These are phyloP conservation scores for Magnaporthiopsis rhizophila DNA, from an alignment of 2,329 filamentous ascomycete species.

Conservation along the genomic window DNA sequence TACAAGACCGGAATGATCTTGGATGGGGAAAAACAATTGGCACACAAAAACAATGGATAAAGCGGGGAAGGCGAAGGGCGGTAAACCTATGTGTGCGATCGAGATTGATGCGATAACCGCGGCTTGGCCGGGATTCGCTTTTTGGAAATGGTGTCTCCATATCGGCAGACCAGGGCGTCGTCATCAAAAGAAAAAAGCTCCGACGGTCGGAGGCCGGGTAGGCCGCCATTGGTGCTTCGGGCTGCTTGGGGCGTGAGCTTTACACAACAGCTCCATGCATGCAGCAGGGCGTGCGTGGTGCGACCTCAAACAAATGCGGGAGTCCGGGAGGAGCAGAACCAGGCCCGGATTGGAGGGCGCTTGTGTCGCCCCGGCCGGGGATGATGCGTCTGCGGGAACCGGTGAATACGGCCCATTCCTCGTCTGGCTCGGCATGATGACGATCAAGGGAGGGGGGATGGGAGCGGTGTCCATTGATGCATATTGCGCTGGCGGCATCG, in stretches of 20 bases:
- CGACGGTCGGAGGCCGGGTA: not conserved
- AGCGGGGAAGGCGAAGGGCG: not conserved
- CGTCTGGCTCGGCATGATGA: no score
- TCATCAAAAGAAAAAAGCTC: not conserved
- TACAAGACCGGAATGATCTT: not conserved
- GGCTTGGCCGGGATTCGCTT: not conserved
- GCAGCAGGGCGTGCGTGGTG: not conserved
- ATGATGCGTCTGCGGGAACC: not conserved
- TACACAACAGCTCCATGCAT: not conserved
- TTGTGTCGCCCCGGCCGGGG: not conserved
- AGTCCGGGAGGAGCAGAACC: not conserved
- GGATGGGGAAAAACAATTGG: not conserved
- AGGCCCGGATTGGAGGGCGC: not conserved
- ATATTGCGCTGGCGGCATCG: not conserved
- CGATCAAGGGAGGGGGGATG: no score
- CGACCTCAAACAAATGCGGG: not conserved
- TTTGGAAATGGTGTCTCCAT: not conserved
- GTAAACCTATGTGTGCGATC: not conserved
- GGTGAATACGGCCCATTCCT: no score
- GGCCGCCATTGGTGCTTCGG: not conserved
- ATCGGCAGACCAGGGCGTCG: not conserved
- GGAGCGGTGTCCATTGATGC: not conserved
- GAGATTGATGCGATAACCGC: not conserved
- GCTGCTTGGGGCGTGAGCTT: not conserved
- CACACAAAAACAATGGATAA: not conserved